Percentiles rank a stretch among this genome's conserved stretches.
phyloP scores from a whole-genome alignment of 31 red algal genomes.

The Bonnemaisonia californica region DNA sequence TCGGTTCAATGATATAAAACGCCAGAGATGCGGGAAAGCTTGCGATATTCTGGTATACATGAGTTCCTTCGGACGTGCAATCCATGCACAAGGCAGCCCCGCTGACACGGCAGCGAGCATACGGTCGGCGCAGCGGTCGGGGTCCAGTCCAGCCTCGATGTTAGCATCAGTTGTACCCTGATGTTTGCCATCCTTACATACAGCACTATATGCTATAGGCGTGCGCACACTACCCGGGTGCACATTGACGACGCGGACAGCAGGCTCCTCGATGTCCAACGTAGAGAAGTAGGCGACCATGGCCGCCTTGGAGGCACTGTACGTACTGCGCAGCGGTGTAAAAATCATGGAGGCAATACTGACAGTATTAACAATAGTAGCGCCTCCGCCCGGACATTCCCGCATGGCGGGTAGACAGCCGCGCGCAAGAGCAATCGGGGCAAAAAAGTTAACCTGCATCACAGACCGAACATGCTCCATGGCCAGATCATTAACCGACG shows the following conservation, averaged over 20 bases:
- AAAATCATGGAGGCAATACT: slow-evolving; percentile 64
- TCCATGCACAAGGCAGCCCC: slow-evolving; percentile 16
- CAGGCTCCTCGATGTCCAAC: slow-evolving; percentile 45
- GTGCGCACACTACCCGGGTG: slow-evolving; percentile 68
- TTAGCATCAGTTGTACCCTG: slow-evolving; percentile 42
- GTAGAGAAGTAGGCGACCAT: slow-evolving; percentile 58
- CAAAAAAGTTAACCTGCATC: slow-evolving; percentile 62
- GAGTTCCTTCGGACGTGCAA: slow-evolving; percentile 59
- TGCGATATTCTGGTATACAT: slow-evolving; percentile 29
- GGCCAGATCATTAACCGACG: slow-evolving; percentile 34
- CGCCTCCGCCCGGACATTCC: slow-evolving; percentile 32
- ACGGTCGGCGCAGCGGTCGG: slow-evolving; percentile 67
- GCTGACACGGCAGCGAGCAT: slow-evolving; percentile 63
- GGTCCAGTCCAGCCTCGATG: slow-evolving; percentile 55
- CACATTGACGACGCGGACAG: slow-evolving; percentile 53
- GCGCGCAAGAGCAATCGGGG: slow-evolving; percentile 68
- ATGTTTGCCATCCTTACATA: slow-evolving; percentile 48
- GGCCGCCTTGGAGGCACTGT: slow-evolving; percentile 87
- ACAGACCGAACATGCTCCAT: slow-evolving; percentile 31
- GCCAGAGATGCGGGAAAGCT: slow-evolving; percentile 47
- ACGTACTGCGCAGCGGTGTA: slow-evolving; percentile 68
- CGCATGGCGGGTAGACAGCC: slow-evolving; percentile 58
- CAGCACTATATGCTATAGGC: slow-evolving; percentile 42
- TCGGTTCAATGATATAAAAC: slow-evolving; percentile 1
- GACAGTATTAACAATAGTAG: slow-evolving; percentile 66